Evolutionary conservation across 805 yeast genomes (phyloP), one percentile per base, ranked within the genome.

Genomic region (Babjeviella inositovora): DNA sequence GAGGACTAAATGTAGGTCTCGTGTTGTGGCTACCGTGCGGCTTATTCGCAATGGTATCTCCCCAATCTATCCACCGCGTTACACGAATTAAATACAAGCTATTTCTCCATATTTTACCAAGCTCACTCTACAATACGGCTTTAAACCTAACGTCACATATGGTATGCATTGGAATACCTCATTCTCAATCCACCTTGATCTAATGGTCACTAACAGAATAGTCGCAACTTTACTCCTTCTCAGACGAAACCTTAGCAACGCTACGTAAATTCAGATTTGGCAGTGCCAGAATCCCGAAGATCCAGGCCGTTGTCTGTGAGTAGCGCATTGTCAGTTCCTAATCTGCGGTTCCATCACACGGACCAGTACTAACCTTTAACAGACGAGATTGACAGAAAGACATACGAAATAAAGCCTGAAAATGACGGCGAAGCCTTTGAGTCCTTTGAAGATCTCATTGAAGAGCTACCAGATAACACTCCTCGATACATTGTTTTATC

Each of bases 401-500:
- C 65, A 2, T 67, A 67, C 32, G 70, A 63, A 25, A 57, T 74
- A 19, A 50, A 47, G 28, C 42, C 49, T 10, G 70, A 69, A 27
- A 58, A 56, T 15, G 53, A 51, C 14, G 49, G 52, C 6, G 62
- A 60, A n/a, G 54, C 57, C 9, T 43, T 70, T 8, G 49, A 48
- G 10, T 45, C 62, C 5, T 41, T 77, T 6, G 77, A 64, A 20
- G 82, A 71, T 19, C 55, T 84, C 20, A 55, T 57, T 5, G 93
- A 81, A 25, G 80, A 70, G 28, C 47, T 84, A 21, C 94, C 95
- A 0, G 92, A 77, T 32, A 81, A 71, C 37, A 47, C 72, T 8
- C 93, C 95, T 8, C 51, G 94, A 28, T 84, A 59, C 39, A 51
- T 84, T 5, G 57, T 82, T 5, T 45, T 82, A 27, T 79, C 92